Conservation (phyloP, 176 grass and related monocot species). For the Bolboschoenus planiculmis region DNA sequence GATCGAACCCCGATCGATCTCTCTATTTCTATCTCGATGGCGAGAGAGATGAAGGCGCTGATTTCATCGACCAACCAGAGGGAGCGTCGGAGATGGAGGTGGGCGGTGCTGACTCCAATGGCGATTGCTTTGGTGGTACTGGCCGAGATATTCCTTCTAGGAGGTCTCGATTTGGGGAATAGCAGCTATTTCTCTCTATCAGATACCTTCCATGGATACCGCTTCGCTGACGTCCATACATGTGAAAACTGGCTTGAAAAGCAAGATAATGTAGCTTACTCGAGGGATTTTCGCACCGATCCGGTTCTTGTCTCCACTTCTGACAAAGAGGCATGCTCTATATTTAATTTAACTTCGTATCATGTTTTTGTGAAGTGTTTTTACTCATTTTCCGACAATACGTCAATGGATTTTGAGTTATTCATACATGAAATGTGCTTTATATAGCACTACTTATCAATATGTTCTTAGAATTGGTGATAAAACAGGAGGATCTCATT, state of each 20-base stretch:
- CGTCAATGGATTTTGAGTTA: not conserved
- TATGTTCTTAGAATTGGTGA: not conserved
- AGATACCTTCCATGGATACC: not conserved
- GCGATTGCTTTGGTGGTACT: not conserved
- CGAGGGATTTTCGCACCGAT: conserved; percentile 22
- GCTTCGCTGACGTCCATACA: not conserved
- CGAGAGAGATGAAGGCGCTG: not conserved
- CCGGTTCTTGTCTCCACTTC: conserved; percentile 29
- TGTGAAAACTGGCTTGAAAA: conserved; percentile 9
- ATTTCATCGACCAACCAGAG: not conserved
- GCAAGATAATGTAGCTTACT: not conserved
- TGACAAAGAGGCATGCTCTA: not conserved
- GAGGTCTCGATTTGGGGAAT: not conserved
- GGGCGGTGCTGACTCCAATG: not conserved
- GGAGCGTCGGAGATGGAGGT: conserved; percentile 4
- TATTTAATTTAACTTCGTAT: not conserved
- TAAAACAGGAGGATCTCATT: not conserved
- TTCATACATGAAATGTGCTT: not conserved
- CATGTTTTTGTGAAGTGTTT: not conserved
- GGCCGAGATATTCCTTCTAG: not conserved
- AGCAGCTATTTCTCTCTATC: not conserved
- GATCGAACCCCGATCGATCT: not conserved
- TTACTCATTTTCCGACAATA: not conserved
- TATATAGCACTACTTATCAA: not conserved
- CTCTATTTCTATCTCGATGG: not conserved